Evolutionary conservation across 1,284 basidiomycete species (phyloP).

Genomic region (Schizophyllum commune): DNA sequence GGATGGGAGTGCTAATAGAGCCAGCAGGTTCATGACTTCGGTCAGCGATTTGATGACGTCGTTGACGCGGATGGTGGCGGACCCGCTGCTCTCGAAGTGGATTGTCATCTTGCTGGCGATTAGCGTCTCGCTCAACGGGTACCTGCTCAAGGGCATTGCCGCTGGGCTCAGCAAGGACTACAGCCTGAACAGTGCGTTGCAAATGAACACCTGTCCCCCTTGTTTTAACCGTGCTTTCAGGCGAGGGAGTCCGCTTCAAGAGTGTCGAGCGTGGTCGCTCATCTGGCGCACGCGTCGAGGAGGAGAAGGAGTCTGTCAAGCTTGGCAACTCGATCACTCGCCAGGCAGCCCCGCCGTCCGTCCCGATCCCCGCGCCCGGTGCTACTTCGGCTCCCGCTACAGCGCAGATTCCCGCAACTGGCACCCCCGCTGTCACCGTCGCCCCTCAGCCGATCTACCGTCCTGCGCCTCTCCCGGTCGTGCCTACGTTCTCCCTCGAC

Average conservation of each 20-base stretch:
- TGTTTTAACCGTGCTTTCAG: no score
- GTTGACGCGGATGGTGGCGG: constrained; percentile 95
- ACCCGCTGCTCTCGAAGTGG: constrained; percentile 94
- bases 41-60: constrained; percentile 49
- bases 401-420: constrained; percentile 1
- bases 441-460: constrained; percentile 11
- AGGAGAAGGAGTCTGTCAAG: neutral
- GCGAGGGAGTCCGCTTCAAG: constrained; percentile 43
- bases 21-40: neutral
- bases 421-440: neutral
- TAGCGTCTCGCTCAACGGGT: constrained; percentile 90
- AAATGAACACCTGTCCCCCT: no score
- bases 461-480: constrained; percentile 14
- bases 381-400: constrained; percentile 13
- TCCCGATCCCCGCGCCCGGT: constrained; percentile 3
- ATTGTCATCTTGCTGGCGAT: constrained; percentile 86
- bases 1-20: neutral
- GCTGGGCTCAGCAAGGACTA: constrained; percentile 22
- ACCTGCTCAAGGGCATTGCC: constrained; percentile 80
- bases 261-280: constrained; percentile 17
- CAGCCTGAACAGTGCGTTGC: neutral
- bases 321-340: neutral
- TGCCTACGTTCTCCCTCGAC: constrained; percentile 35
- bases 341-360: neutral
- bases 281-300: neutral